Conservation (phyloP, 805 yeast genomes). For the Candida qinlingensis region DNA sequence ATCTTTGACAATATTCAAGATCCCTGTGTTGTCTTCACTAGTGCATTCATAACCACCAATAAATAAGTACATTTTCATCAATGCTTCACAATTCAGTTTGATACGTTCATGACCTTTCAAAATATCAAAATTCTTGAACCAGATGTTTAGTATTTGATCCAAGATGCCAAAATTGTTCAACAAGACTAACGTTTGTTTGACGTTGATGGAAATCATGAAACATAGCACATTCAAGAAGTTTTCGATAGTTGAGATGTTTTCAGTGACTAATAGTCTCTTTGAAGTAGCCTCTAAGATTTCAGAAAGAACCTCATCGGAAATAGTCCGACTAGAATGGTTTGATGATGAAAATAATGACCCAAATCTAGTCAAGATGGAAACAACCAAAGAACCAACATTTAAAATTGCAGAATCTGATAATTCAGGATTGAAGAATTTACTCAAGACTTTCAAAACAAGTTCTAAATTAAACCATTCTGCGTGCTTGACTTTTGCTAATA, state of each 20-base stretch:
- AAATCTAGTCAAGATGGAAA: constrained; percentile 52
- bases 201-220: constrained; percentile 57
- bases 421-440: constrained; percentile 64
- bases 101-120: constrained; percentile 71
- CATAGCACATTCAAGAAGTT: constrained; percentile 75
- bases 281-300: constrained; percentile 74
- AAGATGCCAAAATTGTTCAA: constrained; percentile 38
- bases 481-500: constrained; percentile 37
- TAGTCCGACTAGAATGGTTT: not conserved
- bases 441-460: constrained; percentile 54
- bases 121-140: constrained; percentile 80
- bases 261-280: constrained; percentile 55
- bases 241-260: constrained; percentile 69
- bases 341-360: constrained; percentile 16
- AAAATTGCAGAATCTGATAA: constrained; percentile 78
- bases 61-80: constrained; percentile 60
- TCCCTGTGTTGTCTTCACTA: not conserved
- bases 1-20: constrained; percentile 28
- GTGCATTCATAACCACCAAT: constrained; percentile 34
- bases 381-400: constrained; percentile 63
- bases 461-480: constrained; percentile 16
- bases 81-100: constrained; percentile 58
- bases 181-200: constrained; percentile 58
- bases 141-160: constrained; percentile 58
- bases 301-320: constrained; percentile 25